Evolutionary conservation across 2,329 filamentous ascomycete species (phyloP), one percentile per base, ranked within the genome.

Genomic region (Fusarium oligoseptatum): DNA sequence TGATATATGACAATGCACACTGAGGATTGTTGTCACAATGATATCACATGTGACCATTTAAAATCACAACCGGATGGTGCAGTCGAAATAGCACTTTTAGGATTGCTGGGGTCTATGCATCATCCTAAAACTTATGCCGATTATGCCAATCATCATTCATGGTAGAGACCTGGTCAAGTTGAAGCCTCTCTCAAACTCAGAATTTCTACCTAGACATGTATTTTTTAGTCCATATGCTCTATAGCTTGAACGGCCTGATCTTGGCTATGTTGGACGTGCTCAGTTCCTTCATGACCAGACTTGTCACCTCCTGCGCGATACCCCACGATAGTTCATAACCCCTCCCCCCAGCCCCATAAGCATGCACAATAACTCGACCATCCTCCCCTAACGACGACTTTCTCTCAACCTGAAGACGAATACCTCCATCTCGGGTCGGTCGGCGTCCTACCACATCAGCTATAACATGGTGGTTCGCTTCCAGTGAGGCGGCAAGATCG

Each of bases 121-220:
- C 12, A n/a, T 12, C n/a, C 39, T 7, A 11, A 45, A 45, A 43
- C 11, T 43, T 20, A n/a, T 3, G n/a, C 39, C 20, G n/a, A n/a
- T 43, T 20, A 43, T 43, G 39, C 39, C n/a, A 14, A 11, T 12
- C 17, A 20, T 43, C 17, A 20, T 14, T 43, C n/a, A 43, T 20
- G n/a, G 4, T 11, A 45, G 20, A 22, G 41, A 45, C 10, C 6
- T 8, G 20, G 2, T 2, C 6, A 1, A 22, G 6, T 14, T 7
- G 2, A 22, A 14, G 11, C 2, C 3, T 22, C 41, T 2, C 3
- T 11, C 3, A 0, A 14, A 45, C 2, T 8, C 6, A 14, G 20
- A 45, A 45, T 6, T 22, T 3, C 20, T 45, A 15, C 6, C 41
- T 14, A 22, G 11, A 10, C 10, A 20, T 43, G 9, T 17, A 1